A percentile compares a stretch with the other conserved stretches of the same genome.
Conservation (phyloP, 2,329 filamentous ascomycete genomes). For the Hymenoscyphus linearis region DNA sequence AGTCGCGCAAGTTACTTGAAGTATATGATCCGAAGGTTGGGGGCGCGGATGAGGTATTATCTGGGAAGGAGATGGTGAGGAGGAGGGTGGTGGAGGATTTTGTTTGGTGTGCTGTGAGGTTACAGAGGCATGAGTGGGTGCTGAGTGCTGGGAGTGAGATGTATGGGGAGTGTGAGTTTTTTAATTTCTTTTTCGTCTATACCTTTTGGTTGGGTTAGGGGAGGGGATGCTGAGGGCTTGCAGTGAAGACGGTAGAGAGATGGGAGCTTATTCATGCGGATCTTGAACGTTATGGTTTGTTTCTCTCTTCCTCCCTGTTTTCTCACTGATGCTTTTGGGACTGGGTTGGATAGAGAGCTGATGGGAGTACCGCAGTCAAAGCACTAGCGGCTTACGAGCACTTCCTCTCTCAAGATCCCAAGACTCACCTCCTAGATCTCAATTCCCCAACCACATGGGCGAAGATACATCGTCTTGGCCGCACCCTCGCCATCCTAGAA, state of each 20-base stretch:
- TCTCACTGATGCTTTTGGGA: no score
- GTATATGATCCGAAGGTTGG: constrained; percentile 13
- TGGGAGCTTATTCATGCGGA: constrained; percentile 17
- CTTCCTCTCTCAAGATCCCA: constrained; percentile 7
- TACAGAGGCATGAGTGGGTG: constrained; percentile 19
- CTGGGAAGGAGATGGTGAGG: constrained; percentile 12
- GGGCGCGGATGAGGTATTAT: constrained; percentile 1
- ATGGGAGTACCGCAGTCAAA: constrained; percentile 8
- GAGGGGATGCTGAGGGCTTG: not conserved
- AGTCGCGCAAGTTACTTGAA: constrained; percentile 11
- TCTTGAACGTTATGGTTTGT: constrained; percentile 17
- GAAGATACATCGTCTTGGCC: constrained; percentile 8
- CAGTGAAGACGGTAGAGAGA: constrained; percentile 11
- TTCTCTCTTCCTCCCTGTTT: no score
- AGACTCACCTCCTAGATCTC: not conserved
- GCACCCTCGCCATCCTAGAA: constrained; percentile 17
- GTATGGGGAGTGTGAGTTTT: constrained; percentile 14
- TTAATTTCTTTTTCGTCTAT: not conserved
- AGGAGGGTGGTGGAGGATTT: constrained; percentile 15
- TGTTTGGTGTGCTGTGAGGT: constrained; percentile 13
- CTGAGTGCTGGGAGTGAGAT: constrained; percentile 14
- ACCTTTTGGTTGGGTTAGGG: not conserved
- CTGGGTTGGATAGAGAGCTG: not conserved
- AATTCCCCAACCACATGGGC: constrained; percentile 1
- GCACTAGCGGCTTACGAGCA: constrained; percentile 12